phyloP scores from a whole-genome alignment of 805 yeast species.

The Zygotorulaspora chibaensis region DNA sequence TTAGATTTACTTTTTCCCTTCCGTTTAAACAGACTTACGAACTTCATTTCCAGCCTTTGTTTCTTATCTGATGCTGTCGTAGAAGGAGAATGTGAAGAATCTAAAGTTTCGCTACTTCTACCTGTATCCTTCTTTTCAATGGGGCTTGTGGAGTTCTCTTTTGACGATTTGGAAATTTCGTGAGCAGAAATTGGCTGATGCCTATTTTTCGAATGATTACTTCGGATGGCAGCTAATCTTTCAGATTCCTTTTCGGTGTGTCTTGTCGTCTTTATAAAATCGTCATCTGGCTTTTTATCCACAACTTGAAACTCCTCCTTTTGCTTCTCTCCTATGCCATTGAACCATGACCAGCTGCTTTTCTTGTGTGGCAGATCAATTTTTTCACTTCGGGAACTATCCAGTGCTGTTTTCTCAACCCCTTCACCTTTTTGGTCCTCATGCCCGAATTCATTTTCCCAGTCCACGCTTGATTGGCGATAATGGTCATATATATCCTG shows the following conservation, averaged over 20 bases:
- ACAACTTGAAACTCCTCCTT: neutral
- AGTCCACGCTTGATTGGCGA: conserved; percentile 23
- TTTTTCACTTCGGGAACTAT: neutral
- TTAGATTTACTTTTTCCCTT: conserved; percentile 9
- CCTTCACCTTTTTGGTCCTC: neutral
- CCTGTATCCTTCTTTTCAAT: neutral
- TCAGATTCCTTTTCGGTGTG: conserved; percentile 7
- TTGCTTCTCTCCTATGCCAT: conserved; percentile 8
- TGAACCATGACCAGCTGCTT: conserved; percentile 21
- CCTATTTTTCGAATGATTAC: conserved; percentile 37
- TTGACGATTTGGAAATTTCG: conserved; percentile 1
- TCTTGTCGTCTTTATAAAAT: conserved; percentile 11
- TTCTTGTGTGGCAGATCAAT: conserved; percentile 13
- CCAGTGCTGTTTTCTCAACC: neutral
- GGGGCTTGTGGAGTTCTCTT: neutral
- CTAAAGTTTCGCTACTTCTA: neutral
- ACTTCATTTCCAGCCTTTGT: conserved; percentile 24
- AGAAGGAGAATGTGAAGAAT: conserved; percentile 1
- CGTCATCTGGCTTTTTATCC: conserved; percentile 2
- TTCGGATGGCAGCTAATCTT: conserved; percentile 13
- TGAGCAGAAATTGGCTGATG: conserved; percentile 27
- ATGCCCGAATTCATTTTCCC: conserved; percentile 13
- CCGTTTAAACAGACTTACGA: conserved; percentile 21
- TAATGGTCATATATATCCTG: conserved; percentile 32
- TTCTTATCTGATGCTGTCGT: conserved; percentile 4